Evolutionary conservation across 306 rosid genomes (phyloP).

Genomic region (Corylus heterophylla): DNA sequence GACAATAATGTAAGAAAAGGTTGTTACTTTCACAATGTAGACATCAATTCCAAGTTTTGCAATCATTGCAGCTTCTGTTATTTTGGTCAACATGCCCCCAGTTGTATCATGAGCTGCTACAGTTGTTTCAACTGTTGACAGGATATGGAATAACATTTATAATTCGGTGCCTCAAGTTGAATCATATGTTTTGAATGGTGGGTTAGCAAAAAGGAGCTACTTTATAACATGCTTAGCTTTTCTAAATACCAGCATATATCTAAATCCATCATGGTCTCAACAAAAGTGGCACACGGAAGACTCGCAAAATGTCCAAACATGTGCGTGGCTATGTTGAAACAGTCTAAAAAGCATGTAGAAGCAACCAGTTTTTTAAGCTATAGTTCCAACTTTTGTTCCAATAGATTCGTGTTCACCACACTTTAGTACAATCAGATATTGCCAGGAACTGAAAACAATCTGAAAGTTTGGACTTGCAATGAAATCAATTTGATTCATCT

Average conservation of each 20-base stretch:
- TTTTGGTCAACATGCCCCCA: constrained; percentile 85
- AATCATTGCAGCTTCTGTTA: constrained; percentile 85
- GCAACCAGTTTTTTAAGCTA: neutral
- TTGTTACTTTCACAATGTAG: constrained; percentile 71
- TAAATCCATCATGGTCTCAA: neutral
- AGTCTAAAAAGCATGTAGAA: neutral
- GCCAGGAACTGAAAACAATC: neutral
- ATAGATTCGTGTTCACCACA: neutral
- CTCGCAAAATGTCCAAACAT: neutral
- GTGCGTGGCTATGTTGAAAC: neutral
- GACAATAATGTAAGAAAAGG: neutral
- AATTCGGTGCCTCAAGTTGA: neutral
- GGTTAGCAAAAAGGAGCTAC: neutral
- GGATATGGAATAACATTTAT: neutral
- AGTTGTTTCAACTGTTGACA: constrained; percentile 52
- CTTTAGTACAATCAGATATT: neutral
- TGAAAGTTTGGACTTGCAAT: neutral
- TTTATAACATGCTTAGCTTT: neutral
- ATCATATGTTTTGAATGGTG: neutral
- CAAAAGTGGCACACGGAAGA: neutral
- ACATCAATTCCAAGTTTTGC: constrained; percentile 89
- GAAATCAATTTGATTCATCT: neutral
- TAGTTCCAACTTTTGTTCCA: neutral
- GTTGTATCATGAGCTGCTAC: constrained; percentile 89
- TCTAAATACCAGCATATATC: neutral